Conservation (phyloP, 1,284 basidiomycete species). For the Rugosomyces carneus region DNA sequence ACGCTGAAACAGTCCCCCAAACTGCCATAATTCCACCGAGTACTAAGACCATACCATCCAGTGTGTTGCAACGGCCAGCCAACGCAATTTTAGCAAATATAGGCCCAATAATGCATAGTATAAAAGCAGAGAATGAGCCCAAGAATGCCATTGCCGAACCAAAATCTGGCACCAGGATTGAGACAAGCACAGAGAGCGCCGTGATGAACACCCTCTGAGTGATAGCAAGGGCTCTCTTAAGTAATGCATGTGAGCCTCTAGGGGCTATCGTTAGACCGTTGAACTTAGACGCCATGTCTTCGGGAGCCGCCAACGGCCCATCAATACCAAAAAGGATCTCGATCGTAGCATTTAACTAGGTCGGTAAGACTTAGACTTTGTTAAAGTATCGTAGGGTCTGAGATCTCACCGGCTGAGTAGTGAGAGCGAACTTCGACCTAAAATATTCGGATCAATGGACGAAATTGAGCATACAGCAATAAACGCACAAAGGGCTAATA, state of each 20-base stretch:
- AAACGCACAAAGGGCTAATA: slow-evolving; percentile 68
- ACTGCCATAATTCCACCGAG: slow-evolving; percentile 61
- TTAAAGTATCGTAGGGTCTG: background rate
- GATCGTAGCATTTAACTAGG: slow-evolving; percentile 71
- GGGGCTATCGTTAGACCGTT: slow-evolving; percentile 20
- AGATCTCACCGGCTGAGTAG: slow-evolving; percentile 69
- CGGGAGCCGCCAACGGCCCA: slow-evolving; percentile 28
- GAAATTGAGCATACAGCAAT: background rate
- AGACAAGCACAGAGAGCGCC: slow-evolving; percentile 57
- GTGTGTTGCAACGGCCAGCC: slow-evolving; percentile 37
- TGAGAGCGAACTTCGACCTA: slow-evolving; percentile 85
- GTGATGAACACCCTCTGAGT: slow-evolving; percentile 60
- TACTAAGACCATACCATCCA: slow-evolving; percentile 55
- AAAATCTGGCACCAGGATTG: slow-evolving; percentile 81
- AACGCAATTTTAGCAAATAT: slow-evolving; percentile 60
- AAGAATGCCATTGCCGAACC: slow-evolving; percentile 88
- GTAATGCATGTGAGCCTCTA: slow-evolving; percentile 19
- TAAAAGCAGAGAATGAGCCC: slow-evolving; percentile 82
- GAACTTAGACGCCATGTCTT: slow-evolving; percentile 25
- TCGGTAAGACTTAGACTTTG: slow-evolving; percentile 5
- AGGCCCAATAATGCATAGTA: slow-evolving; percentile 79
- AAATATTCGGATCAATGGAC: background rate
- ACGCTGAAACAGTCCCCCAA: slow-evolving; percentile 74
- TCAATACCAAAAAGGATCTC: slow-evolving; percentile 72
- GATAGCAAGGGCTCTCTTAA: slow-evolving; percentile 43